These are phyloP conservation scores for Nemania sp. DNA, from an alignment of 2,329 filamentous ascomycete genomes.

Conservation along the genomic window DNA sequence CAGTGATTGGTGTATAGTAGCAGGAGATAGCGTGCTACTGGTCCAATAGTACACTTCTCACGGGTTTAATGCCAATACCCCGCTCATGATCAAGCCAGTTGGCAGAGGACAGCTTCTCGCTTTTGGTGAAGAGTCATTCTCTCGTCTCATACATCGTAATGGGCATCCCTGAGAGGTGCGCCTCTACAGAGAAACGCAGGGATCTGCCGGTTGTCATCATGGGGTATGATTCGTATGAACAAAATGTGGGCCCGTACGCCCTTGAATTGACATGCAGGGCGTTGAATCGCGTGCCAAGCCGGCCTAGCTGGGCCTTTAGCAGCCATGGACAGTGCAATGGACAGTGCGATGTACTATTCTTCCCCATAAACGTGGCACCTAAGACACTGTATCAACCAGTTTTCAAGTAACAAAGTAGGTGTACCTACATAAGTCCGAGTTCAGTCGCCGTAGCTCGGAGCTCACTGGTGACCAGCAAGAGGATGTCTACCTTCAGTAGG, in stretches of 20 bases:
- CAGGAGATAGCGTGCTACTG: background rate
- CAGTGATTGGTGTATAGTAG: conserved; percentile 2
- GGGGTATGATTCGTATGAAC: conserved; percentile 24
- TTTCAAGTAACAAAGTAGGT: too few relatives aligned
- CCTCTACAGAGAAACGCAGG: background rate
- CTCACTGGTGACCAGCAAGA: background rate
- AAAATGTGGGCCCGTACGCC: conserved; percentile 45
- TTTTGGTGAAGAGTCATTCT: conserved; percentile 22
- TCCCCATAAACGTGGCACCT: background rate
- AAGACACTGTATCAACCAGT: background rate
- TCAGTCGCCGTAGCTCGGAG: conserved; percentile 24
- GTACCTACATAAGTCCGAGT: background rate
- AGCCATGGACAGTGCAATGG: conserved; percentile 3
- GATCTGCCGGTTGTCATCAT: conserved; percentile 15
- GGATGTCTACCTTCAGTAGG: too few relatives aligned
- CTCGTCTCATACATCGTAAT: background rate
- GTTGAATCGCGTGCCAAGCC: conserved; percentile 14
- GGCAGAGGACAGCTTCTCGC: background rate
- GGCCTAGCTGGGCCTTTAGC: background rate
- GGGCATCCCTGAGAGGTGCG: conserved; percentile 1
- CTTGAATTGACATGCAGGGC: conserved; percentile 46
- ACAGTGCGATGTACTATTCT: too few relatives aligned
- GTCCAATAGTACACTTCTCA: background rate
- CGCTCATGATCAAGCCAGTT: background rate
- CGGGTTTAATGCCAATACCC: background rate